Evolutionary conservation across 1,284 basidiomycete species (phyloP).

Genomic region (Apiotrichum mycotoxinovorans): DNA sequence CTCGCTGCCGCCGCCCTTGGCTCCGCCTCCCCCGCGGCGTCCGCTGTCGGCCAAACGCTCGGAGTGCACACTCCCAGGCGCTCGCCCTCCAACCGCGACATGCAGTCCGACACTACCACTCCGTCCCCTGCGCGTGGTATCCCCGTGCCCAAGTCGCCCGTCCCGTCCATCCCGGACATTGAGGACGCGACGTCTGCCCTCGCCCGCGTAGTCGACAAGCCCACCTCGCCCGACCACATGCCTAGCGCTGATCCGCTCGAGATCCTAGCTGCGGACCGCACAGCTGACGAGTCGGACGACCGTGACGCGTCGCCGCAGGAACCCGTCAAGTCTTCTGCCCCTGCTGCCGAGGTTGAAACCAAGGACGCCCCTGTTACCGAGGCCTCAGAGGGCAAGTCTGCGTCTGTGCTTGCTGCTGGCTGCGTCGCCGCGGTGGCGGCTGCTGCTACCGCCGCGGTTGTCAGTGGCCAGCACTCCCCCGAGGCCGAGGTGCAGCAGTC

Average conservation of each 20-base stretch:
- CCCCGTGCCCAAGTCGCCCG: not conserved
- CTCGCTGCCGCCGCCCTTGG: not conserved
- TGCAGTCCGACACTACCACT: not conserved
- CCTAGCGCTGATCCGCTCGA: not conserved
- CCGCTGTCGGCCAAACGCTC: not conserved
- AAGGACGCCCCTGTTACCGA: not conserved
- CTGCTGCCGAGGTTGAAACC: not conserved
- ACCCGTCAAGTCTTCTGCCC: too few relatives aligned
- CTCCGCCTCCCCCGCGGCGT: not conserved
- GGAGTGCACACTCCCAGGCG: not conserved
- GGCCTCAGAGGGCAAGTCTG: not conserved
- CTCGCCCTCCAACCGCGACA: not conserved
- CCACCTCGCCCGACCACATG: too few relatives aligned
- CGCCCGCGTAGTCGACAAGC: not conserved
- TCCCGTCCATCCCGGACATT: constrained; percentile 4
- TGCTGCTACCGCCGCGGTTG: not conserved
- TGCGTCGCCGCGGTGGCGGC: not conserved
- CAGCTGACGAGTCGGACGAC: not conserved
- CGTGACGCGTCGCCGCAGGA: too few relatives aligned
- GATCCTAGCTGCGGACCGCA: not conserved
- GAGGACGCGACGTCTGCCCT: constrained; percentile 13
- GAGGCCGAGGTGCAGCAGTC: not conserved
- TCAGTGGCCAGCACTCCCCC: not conserved
- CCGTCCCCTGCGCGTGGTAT: not conserved
- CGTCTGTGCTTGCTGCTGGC: not conserved